Percentiles rank a stretch among this genome's conserved stretches.
phyloP scores from a whole-genome alignment of 75 land plant species.

The Pinus tabuliformis region DNA sequence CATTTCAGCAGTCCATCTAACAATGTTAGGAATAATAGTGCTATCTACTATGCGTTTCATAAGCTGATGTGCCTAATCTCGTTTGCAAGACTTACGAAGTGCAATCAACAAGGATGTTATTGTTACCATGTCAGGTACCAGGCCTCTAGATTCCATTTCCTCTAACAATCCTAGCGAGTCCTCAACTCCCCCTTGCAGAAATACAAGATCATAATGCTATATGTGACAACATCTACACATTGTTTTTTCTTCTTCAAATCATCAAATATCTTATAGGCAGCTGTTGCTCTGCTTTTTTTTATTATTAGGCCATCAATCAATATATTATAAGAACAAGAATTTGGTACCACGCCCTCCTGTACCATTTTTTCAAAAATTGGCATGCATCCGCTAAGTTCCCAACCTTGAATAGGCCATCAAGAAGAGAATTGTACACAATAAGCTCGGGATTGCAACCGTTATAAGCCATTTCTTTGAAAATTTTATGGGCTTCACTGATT shows the following conservation, averaged over 20 bases:
- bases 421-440: constrained; percentile 58
- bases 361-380: too few relatives aligned
- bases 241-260: too few relatives aligned
- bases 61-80: constrained; percentile 53
- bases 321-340: too few relatives aligned
- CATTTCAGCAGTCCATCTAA: constrained; percentile 49
- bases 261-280: too few relatives aligned
- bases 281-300: too few relatives aligned
- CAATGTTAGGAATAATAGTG: constrained; percentile 29
- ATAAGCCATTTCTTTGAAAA: constrained; percentile 53
- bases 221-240: too few relatives aligned
- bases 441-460: constrained; percentile 38
- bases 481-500: constrained; percentile 45
- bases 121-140: constrained; percentile 57
- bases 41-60: constrained; percentile 55
- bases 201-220: constrained; percentile 51
- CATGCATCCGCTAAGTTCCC: too few relatives aligned
- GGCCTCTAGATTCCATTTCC: constrained; percentile 70
- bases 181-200: constrained; percentile 40
- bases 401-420: constrained; percentile 60
- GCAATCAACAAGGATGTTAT: constrained; percentile 48
- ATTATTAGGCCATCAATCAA: too few relatives aligned
- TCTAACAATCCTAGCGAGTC: constrained; percentile 41
- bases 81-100: constrained; percentile 35
- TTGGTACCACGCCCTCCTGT: too few relatives aligned